A percentile compares a stretch with the other conserved stretches of the same genome.
phyloP scores from a whole-genome alignment of 1,139 yeast species.

The Saccharomyces hybrid region DNA sequence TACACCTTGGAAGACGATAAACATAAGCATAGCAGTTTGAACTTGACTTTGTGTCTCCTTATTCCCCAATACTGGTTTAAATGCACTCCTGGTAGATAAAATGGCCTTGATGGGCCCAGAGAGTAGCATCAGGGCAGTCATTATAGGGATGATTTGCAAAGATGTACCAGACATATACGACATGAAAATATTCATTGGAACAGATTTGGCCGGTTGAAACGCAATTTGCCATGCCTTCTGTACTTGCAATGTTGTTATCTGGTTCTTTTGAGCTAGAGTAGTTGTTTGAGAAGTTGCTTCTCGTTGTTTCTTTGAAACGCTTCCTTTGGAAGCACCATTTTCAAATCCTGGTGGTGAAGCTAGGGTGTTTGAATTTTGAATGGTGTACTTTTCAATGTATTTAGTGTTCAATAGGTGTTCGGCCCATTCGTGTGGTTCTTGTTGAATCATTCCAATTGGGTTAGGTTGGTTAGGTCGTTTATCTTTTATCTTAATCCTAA shows the following conservation, averaged over 20 bases:
- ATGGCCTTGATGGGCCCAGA: conserved; percentile 73
- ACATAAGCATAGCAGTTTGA: conserved; percentile 41
- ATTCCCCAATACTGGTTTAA: conserved; percentile 35
- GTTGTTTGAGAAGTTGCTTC: neutral
- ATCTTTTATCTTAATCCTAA: no score
- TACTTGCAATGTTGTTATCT: conserved; percentile 39
- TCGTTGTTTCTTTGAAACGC: conserved; percentile 4
- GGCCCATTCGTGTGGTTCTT: conserved; percentile 19
- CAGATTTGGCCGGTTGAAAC: conserved; percentile 68
- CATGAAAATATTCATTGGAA: conserved; percentile 88
- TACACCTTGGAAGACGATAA: conserved; percentile 52
- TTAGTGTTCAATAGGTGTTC: conserved; percentile 10
- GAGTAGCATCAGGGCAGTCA: conserved; percentile 82
- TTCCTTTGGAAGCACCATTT: conserved; percentile 4
- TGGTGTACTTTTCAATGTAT: conserved; percentile 7
- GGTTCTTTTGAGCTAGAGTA: conserved; percentile 1
- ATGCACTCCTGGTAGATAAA: conserved; percentile 43
- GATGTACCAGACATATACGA: conserved; percentile 92
- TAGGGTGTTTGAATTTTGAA: conserved; percentile 10
- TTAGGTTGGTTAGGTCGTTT: no score
- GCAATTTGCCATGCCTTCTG: conserved; percentile 88
- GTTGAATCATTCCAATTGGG: neutral
- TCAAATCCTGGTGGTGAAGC: conserved; percentile 25
- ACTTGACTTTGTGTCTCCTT: conserved; percentile 40
- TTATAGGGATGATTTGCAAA: conserved; percentile 80